Evolutionary conservation across 148 eudicot species (phyloP), one percentile per base, ranked within the genome.

Genomic region (Beta vulgaris): DNA sequence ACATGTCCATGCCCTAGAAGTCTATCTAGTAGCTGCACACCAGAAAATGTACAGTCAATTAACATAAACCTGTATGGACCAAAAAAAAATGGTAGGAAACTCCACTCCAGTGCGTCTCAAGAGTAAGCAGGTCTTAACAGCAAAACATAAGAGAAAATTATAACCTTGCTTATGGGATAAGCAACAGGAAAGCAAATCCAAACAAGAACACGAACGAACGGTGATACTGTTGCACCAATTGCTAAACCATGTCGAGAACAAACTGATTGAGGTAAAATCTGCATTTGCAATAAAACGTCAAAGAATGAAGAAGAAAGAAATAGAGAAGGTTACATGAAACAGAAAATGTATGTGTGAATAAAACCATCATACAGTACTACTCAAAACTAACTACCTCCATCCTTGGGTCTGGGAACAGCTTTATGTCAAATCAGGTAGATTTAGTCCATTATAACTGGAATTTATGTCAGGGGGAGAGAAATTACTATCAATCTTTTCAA

Each of bases 81-180:
- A 53, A 1, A n/a, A 39, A n/a, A 3, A 25, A 34, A 59, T 59
- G 36, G 5, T 46, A 6, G n/a, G 29, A 76, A 58, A 36, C 8
- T 11, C 18, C 51, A 19, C n/a, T n/a, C n/a, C n/a, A 26, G 23
- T 16, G 49, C 1, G 25, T 29, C 48, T n/a, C 13, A 23, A 15
- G 7, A 54, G 7, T 28, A 57, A 58, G 34, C 42, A 16, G 68
- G 53, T 42, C n/a, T 13, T 4, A 57, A 44, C 37, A 4, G 11
- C 21, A 51, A 8, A n/a, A 71, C 28, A 49, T 46, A 57, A 51
- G 55, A 65, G 44, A n/a, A 72, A 48, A 64, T 28, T 35, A 75
- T 72, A 68, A 90, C 99, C 97, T 95, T 95, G 92, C 99, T 90
- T 77, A 95, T 95, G 39, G 99, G 99, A 87, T 84, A 95, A 63